Evolutionary conservation across 1,139 yeast species (phyloP).

Genomic region (Dujonia santamariae): DNA sequence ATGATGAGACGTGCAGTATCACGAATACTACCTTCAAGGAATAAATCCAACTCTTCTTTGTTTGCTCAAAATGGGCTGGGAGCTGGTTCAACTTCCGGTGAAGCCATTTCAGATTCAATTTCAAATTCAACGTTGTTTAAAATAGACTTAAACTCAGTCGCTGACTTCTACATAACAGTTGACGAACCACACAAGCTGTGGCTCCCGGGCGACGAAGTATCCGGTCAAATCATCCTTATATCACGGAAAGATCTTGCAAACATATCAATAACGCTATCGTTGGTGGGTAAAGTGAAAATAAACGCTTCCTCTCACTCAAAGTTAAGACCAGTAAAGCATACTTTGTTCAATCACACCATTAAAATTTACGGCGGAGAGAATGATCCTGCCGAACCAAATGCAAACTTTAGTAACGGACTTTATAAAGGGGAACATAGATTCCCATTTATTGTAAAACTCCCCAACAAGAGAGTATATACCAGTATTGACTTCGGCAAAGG

Average conservation of each 20-base stretch:
- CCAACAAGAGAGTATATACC: constrained; percentile 66
- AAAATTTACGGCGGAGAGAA: constrained; percentile 57
- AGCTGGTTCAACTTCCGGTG: no score
- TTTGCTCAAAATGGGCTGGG: no score
- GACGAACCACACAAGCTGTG: constrained; percentile 72
- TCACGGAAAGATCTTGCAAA: constrained; percentile 55
- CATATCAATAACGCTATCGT: constrained; percentile 49
- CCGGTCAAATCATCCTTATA: constrained; percentile 58
- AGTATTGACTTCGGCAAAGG: constrained; percentile 86
- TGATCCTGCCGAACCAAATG: constrained; percentile 14
- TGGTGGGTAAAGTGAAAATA: constrained; percentile 56
- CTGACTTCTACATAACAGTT: constrained; percentile 65
- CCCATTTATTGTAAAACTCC: constrained; percentile 78
- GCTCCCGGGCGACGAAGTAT: constrained; percentile 66
- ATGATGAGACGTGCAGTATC: constrained; percentile 44
- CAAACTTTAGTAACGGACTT: constrained; percentile 40
- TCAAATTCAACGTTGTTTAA: constrained; percentile 24
- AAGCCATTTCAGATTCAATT: no score
- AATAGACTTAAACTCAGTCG: constrained; percentile 45
- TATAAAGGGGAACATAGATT: constrained; percentile 83
- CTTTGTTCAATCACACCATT: constrained; percentile 62
- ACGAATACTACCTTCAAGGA: constrained; percentile 33
- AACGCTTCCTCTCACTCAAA: constrained; percentile 51
- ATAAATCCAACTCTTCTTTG: no score
- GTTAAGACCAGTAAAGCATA: constrained; percentile 48